phyloP scores from a whole-genome alignment of 192 early-diverging fungal genomes.

The Backusella circina region DNA sequence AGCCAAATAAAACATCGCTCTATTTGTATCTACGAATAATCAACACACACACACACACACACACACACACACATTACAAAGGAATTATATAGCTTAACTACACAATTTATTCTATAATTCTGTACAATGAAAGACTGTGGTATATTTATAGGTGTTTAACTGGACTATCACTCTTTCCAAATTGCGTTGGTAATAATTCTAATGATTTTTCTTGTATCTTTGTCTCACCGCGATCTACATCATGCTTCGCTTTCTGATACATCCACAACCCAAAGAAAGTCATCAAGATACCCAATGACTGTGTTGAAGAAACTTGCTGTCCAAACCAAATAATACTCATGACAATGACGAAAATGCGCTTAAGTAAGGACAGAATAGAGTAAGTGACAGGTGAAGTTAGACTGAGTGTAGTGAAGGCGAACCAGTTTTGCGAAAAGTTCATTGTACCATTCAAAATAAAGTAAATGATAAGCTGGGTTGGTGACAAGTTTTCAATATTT shows the following conservation, averaged over 20 bases:
- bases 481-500: constrained; percentile 16
- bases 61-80: too few species aligned
- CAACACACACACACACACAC: too few species aligned
- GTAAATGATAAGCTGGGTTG: constrained; percentile 33
- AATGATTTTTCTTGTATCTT: constrained; percentile 30
- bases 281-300: constrained; percentile 71
- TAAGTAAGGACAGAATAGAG: constrained; percentile 79
- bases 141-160: neutral
- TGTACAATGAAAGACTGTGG: neutral
- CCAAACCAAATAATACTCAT: constrained; percentile 81
- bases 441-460: constrained; percentile 76
- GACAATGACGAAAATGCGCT: constrained; percentile 87
- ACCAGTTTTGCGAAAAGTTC: constrained; percentile 81
- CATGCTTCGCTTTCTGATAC: constrained; percentile 75
- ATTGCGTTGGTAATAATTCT: constrained; percentile 7
- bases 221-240: constrained; percentile 46
- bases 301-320: constrained; percentile 63
- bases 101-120: neutral
- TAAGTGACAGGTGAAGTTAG: constrained; percentile 84
- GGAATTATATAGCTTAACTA: neutral
- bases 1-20: too few species aligned
- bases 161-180: neutral
- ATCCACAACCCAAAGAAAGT: constrained; percentile 83
- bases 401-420: constrained; percentile 77
- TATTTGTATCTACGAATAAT: too few species aligned